These are phyloP conservation scores for Zasmidium citrigriseum DNA, from an alignment of 2,329 filamentous ascomycete species.

Conservation along the genomic window DNA sequence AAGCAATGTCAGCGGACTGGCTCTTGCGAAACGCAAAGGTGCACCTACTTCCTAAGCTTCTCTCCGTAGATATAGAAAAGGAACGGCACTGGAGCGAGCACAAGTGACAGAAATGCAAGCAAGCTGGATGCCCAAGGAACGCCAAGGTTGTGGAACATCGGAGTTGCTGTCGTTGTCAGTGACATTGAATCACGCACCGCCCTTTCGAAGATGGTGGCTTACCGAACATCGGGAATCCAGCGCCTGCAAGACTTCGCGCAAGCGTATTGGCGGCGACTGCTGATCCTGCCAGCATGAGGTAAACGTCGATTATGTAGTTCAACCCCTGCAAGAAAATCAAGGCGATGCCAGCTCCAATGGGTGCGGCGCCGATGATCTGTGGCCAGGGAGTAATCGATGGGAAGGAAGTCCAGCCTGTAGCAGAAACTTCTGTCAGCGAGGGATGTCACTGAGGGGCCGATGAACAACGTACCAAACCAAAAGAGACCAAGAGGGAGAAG, in stretches of 20 bases:
- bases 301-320: slow-evolving; percentile 51
- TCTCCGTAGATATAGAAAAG: slow-evolving; percentile 30
- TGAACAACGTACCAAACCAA: slow-evolving; percentile 37
- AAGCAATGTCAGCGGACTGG: not conserved
- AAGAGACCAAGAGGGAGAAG: slow-evolving; percentile 40
- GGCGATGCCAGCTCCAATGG: slow-evolving; percentile 42
- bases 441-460: no score
- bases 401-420: slow-evolving; percentile 50
- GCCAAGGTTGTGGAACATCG: slow-evolving; percentile 38
- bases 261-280: slow-evolving; percentile 40
- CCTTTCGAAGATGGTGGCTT: no score
- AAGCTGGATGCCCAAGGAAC: slow-evolving; percentile 34
- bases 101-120: slow-evolving; percentile 34
- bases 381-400: slow-evolving; percentile 42
- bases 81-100: slow-evolving; percentile 29
- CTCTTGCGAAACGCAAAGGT: not conserved
- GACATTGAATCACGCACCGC: no score
- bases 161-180: slow-evolving; percentile 11
- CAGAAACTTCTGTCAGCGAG: not conserved
- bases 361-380: slow-evolving; percentile 41
- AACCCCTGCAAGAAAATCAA: slow-evolving; percentile 39
- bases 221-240: slow-evolving; percentile 36
- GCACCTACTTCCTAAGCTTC: slow-evolving; percentile 23
- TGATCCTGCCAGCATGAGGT: slow-evolving; percentile 40
- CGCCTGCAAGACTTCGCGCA: slow-evolving; percentile 33